phyloP scores from a whole-genome alignment of 805 yeast species.

The Suhomyces faveliae region DNA sequence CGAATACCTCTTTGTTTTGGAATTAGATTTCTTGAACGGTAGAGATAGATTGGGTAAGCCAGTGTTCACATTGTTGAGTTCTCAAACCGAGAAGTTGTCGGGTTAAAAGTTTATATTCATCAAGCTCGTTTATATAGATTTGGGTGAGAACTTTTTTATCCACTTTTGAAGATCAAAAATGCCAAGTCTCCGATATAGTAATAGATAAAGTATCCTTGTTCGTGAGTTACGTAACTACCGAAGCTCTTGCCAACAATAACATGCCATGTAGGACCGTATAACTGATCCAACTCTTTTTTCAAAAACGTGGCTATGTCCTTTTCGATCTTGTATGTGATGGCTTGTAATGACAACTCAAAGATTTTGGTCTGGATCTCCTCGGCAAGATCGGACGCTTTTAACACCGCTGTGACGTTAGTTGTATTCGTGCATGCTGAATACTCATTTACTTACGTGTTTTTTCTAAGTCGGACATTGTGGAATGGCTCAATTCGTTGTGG shows the following conservation, averaged over 20 bases:
- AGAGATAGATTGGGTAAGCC: constrained; percentile 83
- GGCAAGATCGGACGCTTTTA: constrained; percentile 45
- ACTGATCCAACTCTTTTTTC: constrained; percentile 65
- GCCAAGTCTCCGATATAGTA: constrained; percentile 71
- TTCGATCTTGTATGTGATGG: constrained; percentile 44
- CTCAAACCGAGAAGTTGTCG: constrained; percentile 59
- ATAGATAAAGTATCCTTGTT: constrained; percentile 68
- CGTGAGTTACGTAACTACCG: constrained; percentile 79
- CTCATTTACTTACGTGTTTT: constrained; percentile 4
- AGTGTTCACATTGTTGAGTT: constrained; percentile 83
- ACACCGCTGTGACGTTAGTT: constrained; percentile 27
- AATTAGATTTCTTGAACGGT: constrained; percentile 92
- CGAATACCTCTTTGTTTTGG: constrained; percentile 89
- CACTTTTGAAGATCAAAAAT: constrained; percentile 66
- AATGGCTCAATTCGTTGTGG: neutral
- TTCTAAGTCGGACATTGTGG: constrained; percentile 5
- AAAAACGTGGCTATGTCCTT: constrained; percentile 65
- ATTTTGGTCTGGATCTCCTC: constrained; percentile 53
- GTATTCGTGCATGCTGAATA: neutral
- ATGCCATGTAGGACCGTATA: constrained; percentile 75
- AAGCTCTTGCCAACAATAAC: constrained; percentile 77
- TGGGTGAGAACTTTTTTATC: constrained; percentile 26
- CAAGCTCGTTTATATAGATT: constrained; percentile 1
- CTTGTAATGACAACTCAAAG: constrained; percentile 45
- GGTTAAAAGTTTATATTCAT: neutral